Evolutionary conservation across 2,329 filamentous ascomycete species (phyloP).

Genomic region (Cladobotryum mycophilum): DNA sequence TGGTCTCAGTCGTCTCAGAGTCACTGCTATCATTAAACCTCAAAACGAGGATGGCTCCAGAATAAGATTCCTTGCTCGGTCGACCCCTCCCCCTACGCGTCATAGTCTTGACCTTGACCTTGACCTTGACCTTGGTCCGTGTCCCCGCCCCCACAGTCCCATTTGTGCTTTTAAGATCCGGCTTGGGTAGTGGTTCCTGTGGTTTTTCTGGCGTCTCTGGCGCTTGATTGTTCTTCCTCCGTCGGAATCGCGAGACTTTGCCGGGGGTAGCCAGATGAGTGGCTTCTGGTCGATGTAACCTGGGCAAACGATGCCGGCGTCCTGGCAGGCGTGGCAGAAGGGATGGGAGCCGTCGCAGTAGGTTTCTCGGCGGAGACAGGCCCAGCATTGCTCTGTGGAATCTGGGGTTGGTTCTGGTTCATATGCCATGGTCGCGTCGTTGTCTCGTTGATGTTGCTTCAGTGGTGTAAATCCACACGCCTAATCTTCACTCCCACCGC

Average conservation of each 20-base stretch:
- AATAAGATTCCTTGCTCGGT: background rate
- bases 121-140: background rate
- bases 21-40: background rate
- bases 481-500: no score
- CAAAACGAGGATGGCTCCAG: background rate
- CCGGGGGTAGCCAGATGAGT: constrained; percentile 34
- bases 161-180: background rate
- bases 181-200: background rate
- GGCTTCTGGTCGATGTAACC: constrained; percentile 34
- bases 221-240: background rate
- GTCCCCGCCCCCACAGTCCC: background rate
- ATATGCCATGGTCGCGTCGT: no score
- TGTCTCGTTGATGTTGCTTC: no score
- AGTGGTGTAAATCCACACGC: no score
- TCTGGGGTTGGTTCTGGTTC: no score
- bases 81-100: background rate
- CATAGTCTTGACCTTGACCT: background rate
- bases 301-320: constrained; percentile 29
- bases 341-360: constrained; percentile 34
- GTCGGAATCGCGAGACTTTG: constrained; percentile 18
- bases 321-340: constrained; percentile 31
- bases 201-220: background rate
- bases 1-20: background rate
- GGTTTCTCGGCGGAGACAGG: constrained; percentile 33
- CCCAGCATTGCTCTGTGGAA: constrained; percentile 31